phyloP scores from a whole-genome alignment of 129 eudicot genomes.

The Saussurea involucrata region DNA sequence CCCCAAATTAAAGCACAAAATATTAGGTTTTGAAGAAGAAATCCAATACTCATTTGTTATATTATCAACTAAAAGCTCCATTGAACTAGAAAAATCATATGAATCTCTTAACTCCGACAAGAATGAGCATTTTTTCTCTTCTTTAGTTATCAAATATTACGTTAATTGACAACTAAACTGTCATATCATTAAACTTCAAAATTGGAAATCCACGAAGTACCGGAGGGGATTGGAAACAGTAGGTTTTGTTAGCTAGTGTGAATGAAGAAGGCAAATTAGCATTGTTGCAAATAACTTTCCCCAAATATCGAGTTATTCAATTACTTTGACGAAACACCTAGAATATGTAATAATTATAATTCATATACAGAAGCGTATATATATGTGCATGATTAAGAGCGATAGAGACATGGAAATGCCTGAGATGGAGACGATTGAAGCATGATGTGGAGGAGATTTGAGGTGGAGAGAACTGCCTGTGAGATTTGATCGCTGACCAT shows the following conservation, averaged over 20 bases:
- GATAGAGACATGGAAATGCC: constrained; percentile 36
- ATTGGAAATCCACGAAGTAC: neutral
- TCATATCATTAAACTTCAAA: neutral
- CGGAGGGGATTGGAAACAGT: neutral
- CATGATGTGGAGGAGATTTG: constrained; percentile 91
- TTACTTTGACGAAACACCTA: neutral
- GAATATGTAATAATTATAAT: neutral
- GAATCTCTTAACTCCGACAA: neutral
- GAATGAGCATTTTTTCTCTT: neutral
- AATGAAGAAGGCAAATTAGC: neutral
- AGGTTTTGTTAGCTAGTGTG: neutral
- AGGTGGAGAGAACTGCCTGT: constrained; percentile 75
- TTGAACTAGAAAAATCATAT: neutral
- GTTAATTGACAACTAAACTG: neutral
- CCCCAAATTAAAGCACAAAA: neutral
- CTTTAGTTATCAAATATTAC: neutral
- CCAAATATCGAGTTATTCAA: neutral
- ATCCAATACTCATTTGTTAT: neutral
- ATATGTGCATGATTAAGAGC: neutral
- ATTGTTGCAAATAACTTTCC: neutral
- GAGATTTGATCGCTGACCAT: constrained; percentile 68
- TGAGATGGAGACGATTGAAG: constrained; percentile 85
- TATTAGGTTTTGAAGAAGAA: neutral
- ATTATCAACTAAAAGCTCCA: neutral
- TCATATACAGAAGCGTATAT: neutral